Base-by-base conservation (phyloP, 257 asterid species). In the Apocynum venetum region DNA sequence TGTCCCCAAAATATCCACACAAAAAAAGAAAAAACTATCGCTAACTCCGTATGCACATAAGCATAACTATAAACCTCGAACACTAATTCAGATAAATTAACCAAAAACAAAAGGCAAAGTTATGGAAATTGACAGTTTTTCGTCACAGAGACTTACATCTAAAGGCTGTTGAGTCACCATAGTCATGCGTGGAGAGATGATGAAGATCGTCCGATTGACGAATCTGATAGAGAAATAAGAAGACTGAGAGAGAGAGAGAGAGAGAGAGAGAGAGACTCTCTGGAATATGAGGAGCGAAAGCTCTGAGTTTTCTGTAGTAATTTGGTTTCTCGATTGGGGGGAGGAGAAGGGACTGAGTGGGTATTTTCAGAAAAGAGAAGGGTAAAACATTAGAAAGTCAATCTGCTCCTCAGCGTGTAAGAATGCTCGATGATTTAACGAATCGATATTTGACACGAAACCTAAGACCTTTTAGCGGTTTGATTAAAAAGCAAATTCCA, bases 161-260 rank as follows among this genome's bases (percentile, higher is more conserved):
- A 89, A 80, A 77, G 97, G 96, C 79, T 86, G 98, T 38, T 92
- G 95, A 87, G 91, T 87, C 86, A 86, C 79, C 95, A 91, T 83
- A 84, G 97, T 92, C 97, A 92, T 95, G 83, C 77, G 86, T 81
- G 85, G 74, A 80, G 69, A 55, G 61, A 55, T 71, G 75, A 84
- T 40, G 66, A 73, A 56, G 75, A 78, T 82, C 87, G 83, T 80
- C 83, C 88, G 92, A 92, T 90, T 89, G 89, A 85, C 80, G 66
- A 85, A 84, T 82, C 85, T 57, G 85, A 83, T 87, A 76, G 78
- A 75, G 64, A 69, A 76, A 40, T 25, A 77, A 44, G 51, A 72
- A 80, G 71, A 69, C 74, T 80, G 82, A 73, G 71, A 69, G 73
- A 5, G n/a, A 25, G n/a, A 15, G 51, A 5, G 43, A 31, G 51